Evolutionary conservation across 208 protist species (phyloP).

Genomic region (Angomonas ambiguus): DNA sequence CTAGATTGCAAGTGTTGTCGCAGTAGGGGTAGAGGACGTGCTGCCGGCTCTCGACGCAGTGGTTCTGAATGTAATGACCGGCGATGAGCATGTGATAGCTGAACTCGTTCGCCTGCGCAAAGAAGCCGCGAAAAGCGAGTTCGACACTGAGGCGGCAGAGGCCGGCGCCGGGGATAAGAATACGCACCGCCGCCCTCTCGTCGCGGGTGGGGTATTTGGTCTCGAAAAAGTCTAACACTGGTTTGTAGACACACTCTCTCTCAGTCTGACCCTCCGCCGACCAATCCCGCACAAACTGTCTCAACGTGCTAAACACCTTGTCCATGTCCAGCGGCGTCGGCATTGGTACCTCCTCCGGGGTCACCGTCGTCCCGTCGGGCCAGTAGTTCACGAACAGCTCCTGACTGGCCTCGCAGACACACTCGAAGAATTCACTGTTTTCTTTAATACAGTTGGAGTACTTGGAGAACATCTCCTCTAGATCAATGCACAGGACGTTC

Average conservation of each 20-base stretch:
- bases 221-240: slow-evolving; percentile 82
- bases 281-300: slow-evolving; percentile 96
- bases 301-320: slow-evolving; percentile 94
- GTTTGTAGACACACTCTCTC: slow-evolving; percentile 87
- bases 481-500: slow-evolving; percentile 65
- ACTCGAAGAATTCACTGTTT: slow-evolving; percentile 81
- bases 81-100: slow-evolving; percentile 97
- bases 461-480: slow-evolving; percentile 70
- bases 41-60: slow-evolving; percentile 69
- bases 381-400: slow-evolving; percentile 90
- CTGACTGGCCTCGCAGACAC: slow-evolving; percentile 73
- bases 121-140: slow-evolving; percentile 89
- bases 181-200: slow-evolving; percentile 43
- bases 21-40: slow-evolving; percentile 91
- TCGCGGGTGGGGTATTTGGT: slow-evolving; percentile 60
- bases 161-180: slow-evolving; percentile 87
- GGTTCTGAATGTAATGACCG: slow-evolving; percentile 95
- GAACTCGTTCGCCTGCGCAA: slow-evolving; percentile 95
- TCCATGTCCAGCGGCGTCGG: slow-evolving; percentile 88
- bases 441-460: slow-evolving; percentile 76
- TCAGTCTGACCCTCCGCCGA: slow-evolving; percentile 87
- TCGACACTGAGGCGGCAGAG: slow-evolving; percentile 95
- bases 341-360: slow-evolving; percentile 58
- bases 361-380: slow-evolving; percentile 73
- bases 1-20: slow-evolving; percentile 90